These are phyloP conservation scores for Epichloe aotearoae DNA, from an alignment of 2,329 filamentous ascomycete species.

Conservation along the genomic window DNA sequence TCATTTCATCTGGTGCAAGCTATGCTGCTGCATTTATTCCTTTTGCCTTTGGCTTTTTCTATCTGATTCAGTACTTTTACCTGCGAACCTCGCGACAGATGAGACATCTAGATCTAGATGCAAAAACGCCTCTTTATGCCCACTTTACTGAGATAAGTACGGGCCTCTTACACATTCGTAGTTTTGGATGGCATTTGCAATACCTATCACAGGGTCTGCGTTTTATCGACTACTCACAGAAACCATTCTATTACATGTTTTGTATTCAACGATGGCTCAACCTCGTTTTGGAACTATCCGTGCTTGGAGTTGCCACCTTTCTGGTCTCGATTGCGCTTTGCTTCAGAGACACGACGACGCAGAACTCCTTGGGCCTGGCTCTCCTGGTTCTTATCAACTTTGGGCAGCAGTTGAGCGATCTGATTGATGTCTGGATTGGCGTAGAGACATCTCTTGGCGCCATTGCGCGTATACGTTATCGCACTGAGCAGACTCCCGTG, in stretches of 20 bases:
- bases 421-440: not conserved
- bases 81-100: slow-evolving; percentile 19
- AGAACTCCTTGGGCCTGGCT: not conserved
- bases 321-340: slow-evolving; percentile 26
- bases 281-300: slow-evolving; percentile 31
- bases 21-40: slow-evolving; percentile 35
- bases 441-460: slow-evolving; percentile 1
- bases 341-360: slow-evolving; percentile 14
- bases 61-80: slow-evolving; percentile 14
- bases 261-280: slow-evolving; percentile 37
- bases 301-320: slow-evolving; percentile 31
- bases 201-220: slow-evolving; percentile 8
- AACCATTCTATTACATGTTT: slow-evolving; percentile 27
- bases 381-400: not conserved
- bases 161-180: slow-evolving; percentile 18
- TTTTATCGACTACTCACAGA: slow-evolving; percentile 21
- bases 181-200: slow-evolving; percentile 15
- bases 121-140: slow-evolving; percentile 15
- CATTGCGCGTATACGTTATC: not conserved
- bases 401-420: not conserved
- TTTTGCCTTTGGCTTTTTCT: slow-evolving; percentile 21
- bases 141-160: slow-evolving; percentile 13
- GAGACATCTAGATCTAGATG: slow-evolving; percentile 16
- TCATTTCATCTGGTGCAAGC: slow-evolving; percentile 28
- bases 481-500: not conserved